Evolutionary conservation across 805 yeast genomes (phyloP).

Genomic region (Ogataea trehaloabstinens): DNA sequence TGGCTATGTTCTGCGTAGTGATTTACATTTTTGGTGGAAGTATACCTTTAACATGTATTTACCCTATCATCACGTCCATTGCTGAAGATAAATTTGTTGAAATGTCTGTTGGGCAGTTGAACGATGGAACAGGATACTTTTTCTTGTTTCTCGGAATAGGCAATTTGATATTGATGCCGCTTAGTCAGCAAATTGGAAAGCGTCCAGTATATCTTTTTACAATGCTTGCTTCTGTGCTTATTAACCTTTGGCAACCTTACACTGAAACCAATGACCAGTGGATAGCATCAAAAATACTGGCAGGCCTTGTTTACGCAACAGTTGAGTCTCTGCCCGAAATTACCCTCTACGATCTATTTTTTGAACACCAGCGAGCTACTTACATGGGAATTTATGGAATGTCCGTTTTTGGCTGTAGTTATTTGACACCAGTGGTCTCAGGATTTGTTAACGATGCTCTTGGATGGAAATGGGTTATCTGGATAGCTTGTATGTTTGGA

Average conservation of each 20-base stretch:
- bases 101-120: conserved; percentile 31
- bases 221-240: conserved; percentile 28
- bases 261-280: conserved; percentile 29
- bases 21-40: conserved; percentile 34
- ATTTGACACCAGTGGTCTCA: conserved; percentile 56
- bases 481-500: conserved; percentile 45
- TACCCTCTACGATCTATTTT: conserved; percentile 46
- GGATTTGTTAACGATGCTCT: conserved; percentile 51
- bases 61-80: conserved; percentile 27
- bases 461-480: conserved; percentile 55
- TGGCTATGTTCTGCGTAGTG: conserved; percentile 43
- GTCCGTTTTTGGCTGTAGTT: conserved; percentile 53
- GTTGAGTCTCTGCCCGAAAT: conserved; percentile 50
- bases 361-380: conserved; percentile 49
- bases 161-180: conserved; percentile 34
- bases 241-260: conserved; percentile 35
- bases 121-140: conserved; percentile 37
- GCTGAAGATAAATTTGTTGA: conserved; percentile 15
- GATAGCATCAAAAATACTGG: conserved; percentile 31
- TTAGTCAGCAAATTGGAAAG: conserved; percentile 38
- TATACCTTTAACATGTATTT: conserved; percentile 25
- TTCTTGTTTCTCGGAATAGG: conserved; percentile 42
- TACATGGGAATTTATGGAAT: conserved; percentile 49
- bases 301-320: conserved; percentile 35
- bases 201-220: conserved; percentile 36